Evolutionary conservation across 139 green algal species (phyloP).

Genomic region (Tetratostichococcus sp.): DNA sequence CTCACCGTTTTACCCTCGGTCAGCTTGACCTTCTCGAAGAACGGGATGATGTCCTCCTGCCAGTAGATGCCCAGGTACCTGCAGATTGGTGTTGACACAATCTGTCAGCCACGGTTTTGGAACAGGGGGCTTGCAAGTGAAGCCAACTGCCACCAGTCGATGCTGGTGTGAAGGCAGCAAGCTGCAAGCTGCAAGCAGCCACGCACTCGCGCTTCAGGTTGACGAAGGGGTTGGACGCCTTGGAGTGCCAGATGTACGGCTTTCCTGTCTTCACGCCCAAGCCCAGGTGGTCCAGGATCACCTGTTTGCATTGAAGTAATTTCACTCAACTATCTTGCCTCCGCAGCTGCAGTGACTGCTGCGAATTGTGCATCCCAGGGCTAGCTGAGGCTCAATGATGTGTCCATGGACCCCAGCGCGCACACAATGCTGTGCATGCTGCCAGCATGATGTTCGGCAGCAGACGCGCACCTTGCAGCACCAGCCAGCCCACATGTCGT

Average conservation of each 20-base stretch:
- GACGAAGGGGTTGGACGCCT: constrained; percentile 93
- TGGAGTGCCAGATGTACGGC: constrained; percentile 97
- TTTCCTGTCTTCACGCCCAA: constrained; percentile 92
- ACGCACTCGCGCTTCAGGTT: constrained; percentile 99
- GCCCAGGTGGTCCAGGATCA: constrained; percentile 94
- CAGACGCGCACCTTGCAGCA: constrained; percentile 71
- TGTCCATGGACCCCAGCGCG: too few species aligned
- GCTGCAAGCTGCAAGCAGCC: not conserved
- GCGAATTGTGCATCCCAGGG: too few species aligned
- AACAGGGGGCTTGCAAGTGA: too few species aligned
- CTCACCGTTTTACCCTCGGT: constrained; percentile 47
- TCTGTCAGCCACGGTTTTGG: too few species aligned
- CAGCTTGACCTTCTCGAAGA: constrained; percentile 81
- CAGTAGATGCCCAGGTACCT: constrained; percentile 87
- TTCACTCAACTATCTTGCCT: too few species aligned
- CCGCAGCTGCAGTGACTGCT: too few species aligned
- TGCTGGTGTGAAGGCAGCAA: too few species aligned
- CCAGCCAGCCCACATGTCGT: constrained; percentile 99
- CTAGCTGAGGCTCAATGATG: too few species aligned
- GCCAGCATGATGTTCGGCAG: not conserved
- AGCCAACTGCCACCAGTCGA: too few species aligned
- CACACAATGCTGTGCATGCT: too few species aligned
- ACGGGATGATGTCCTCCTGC: constrained; percentile 92
- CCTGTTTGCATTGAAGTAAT: constrained; percentile 26
- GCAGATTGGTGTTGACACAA: too few species aligned